Evolutionary conservation across 768 basidiomycete genomes (phyloP), one percentile per base, ranked within the genome.

Genomic region (Tylopilus sp.): DNA sequence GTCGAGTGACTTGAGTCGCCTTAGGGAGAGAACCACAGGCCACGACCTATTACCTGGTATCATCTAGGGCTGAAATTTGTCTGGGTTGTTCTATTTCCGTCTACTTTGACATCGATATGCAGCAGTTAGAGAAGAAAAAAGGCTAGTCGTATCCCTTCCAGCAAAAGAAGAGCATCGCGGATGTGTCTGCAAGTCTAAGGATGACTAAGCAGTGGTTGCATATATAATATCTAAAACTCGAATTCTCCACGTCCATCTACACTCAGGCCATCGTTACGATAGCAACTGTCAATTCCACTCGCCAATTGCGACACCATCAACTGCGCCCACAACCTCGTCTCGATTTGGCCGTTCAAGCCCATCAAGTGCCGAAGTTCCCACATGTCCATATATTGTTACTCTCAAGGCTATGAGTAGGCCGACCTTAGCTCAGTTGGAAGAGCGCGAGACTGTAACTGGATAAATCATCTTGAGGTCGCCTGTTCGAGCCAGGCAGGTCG

Each of bases 401-500:
- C n/a, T n/a, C n/a, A n/a, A n/a, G n/a, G n/a, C 28, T 7, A 10
- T 3, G n/a, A n/a, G 5, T n/a, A 4, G 9, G 17, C 48, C 58
- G 58, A 62, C 57, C 62, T 66, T 62, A 66, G 65, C 63, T 75
- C 75, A 75, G 74, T 72, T 75, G 75, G 75, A 75, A 75, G 73
- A 75, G 73, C 73, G 72, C 73, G 65, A 71, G 74, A 75, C 74
- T 72, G 69, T 73, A 73, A 72, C 6, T 62, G 62, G 67, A 30
- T 60, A 56, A 35, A 5, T 36, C 36, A 36, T 36, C 36, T 36
- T 36, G 36, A 36, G 67, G 78, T 79, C 77, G 75, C 76, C 79
- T 78, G 79, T 79, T 80, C 78, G 78, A 80, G 59, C 78, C 79
- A 79, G 79, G 77, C 75, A 78, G 73, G 70, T 76, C 72, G 76